Base-by-base conservation (phyloP, 202 grass and related monocot species). In the Digitaria exilis region DNA sequence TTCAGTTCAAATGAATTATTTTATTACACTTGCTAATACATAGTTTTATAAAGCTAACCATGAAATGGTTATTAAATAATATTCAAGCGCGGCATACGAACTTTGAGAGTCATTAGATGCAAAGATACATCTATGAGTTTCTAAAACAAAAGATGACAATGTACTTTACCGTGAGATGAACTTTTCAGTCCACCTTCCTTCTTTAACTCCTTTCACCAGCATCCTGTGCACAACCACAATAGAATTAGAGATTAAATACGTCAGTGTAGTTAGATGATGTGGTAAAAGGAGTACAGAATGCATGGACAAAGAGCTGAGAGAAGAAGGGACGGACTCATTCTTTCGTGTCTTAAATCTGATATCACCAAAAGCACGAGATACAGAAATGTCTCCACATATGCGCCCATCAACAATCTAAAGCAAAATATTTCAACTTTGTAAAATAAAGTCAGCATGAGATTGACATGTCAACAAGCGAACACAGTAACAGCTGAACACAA, bases 381-480 rank as follows among this genome's bases (percentile, higher is more conserved):
- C 93, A 69, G 96, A 93, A 54, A 98, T 93, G 71, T 98, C 96
- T 64, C 96, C 96, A 92, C 96, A 98, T 89, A 98, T 93, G 50
- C 96, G 90, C 22, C 96, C 96, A 87, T 98, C 96, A 65, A 76
- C 73, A 90, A 98, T 98, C 96, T 98, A 76, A 28, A 77, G 5
- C 32, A 28, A 51, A 73, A 78, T 71, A 34, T 71, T 45, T 52
- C 11, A 11, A 83, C 37, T 76, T 73, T 56, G 49, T 78, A 13
- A 87, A 69, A 83, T 77, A 42, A 81, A 78, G 45, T 70, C 15
- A 61, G 72, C 51, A 78, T 54, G 52, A 26, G 58, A 75, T 29
- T 66, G 67, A 65, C 35, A 62, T 16, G 7, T 6, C 19, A 67
- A 9, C 8, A 75, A 71, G 9, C 35, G 28, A 63, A 81, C 52